These are phyloP conservation scores for Yamadazyma sp. DNA, from an alignment of 1,139 yeast species.

Conservation along the genomic window DNA sequence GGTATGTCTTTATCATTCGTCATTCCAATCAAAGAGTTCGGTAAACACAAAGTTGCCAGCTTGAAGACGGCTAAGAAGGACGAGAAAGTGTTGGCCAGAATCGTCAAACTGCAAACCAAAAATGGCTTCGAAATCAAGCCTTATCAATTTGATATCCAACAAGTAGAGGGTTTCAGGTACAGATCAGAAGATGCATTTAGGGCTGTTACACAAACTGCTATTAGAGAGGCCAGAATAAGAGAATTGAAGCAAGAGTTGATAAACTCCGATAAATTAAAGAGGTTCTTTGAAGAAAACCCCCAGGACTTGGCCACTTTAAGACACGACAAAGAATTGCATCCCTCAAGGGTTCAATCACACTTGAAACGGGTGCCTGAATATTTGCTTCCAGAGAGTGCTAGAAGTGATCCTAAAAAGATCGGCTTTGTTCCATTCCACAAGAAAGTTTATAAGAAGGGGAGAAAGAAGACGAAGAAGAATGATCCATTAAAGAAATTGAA, in stretches of 20 bases:
- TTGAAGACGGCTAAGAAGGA: slow-evolving; percentile 74
- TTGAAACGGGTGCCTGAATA: slow-evolving; percentile 92
- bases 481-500: slow-evolving; percentile 70
- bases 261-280: slow-evolving; percentile 84
- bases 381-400: slow-evolving; percentile 78
- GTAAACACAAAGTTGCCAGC: slow-evolving; percentile 83
- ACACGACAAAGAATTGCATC: slow-evolving; percentile 87
- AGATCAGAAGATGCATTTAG: slow-evolving; percentile 97
- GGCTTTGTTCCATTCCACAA: slow-evolving; percentile 82
- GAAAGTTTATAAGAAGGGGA: slow-evolving; percentile 48
- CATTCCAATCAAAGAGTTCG: slow-evolving; percentile 78
- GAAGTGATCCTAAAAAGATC: slow-evolving; percentile 56
- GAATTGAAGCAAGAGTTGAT: slow-evolving; percentile 87
- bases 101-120: slow-evolving; percentile 74
- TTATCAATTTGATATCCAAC: slow-evolving; percentile 87
- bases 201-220: slow-evolving; percentile 85
- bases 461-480: slow-evolving; percentile 40
- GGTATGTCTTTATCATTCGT: slow-evolving; percentile 96
- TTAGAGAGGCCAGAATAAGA: slow-evolving; percentile 90
- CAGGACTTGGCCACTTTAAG: slow-evolving; percentile 86
- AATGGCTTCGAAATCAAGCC: slow-evolving; percentile 76
- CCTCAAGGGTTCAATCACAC: slow-evolving; percentile 80
- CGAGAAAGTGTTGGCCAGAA: slow-evolving; percentile 78
- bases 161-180: slow-evolving; percentile 93
- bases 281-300: slow-evolving; percentile 98